Evolutionary conservation across 2,329 filamentous ascomycete species (phyloP).

Genomic region (Curvularia sp.): DNA sequence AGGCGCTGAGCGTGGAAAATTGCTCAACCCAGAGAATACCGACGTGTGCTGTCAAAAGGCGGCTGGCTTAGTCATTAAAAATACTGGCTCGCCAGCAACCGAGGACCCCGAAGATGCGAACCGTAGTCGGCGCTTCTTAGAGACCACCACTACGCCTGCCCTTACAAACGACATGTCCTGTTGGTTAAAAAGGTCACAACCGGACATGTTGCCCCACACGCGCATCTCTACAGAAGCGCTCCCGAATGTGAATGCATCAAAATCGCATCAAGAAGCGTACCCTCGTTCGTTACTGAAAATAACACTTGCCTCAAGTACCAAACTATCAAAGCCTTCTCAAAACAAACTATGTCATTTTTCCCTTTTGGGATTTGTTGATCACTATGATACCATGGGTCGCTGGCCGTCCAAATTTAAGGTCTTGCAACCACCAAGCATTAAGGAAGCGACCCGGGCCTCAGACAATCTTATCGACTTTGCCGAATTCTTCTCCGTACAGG

Average conservation of each 20-base stretch:
- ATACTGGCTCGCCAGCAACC: conserved; percentile 3
- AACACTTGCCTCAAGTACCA: neutral
- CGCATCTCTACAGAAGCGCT: neutral
- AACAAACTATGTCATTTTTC: neutral
- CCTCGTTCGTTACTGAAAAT: neutral
- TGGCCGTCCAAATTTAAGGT: conserved; percentile 1
- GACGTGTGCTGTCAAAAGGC: neutral
- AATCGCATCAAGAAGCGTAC: too few relatives aligned
- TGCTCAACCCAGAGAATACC: conserved; percentile 3
- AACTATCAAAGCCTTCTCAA: neutral
- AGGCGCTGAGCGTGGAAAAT: conserved; percentile 6
- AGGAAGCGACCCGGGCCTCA: neutral
- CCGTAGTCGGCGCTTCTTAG: neutral
- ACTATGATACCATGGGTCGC: neutral
- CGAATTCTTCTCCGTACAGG: neutral
- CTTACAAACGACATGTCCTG: conserved; percentile 25
- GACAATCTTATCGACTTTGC: neutral
- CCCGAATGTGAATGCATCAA: neutral
- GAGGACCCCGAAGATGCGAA: neutral
- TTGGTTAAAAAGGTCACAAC: conserved; percentile 36
- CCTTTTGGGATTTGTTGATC: neutral
- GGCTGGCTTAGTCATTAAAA: conserved; percentile 18
- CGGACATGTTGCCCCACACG: conserved; percentile 9
- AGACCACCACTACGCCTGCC: neutral
- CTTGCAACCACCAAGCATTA: neutral